Conservation (phyloP, 2,329 filamentous ascomycete genomes). For the Aspergillus sp. region DNA sequence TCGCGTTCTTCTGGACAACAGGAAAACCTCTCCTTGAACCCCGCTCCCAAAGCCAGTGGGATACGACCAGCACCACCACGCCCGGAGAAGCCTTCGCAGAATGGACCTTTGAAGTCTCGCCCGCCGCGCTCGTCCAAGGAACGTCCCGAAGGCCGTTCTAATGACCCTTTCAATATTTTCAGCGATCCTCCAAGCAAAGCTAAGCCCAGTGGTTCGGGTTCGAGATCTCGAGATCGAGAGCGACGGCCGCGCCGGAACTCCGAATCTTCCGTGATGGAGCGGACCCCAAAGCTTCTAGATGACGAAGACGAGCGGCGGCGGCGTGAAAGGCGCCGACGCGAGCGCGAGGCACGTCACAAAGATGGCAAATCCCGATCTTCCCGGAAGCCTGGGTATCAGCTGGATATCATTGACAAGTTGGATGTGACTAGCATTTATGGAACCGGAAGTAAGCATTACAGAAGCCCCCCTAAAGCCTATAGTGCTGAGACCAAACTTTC, state of each 20-base stretch:
- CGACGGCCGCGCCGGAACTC: constrained; percentile 63
- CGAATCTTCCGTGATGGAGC: constrained; percentile 65
- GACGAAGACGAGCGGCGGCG: constrained; percentile 57
- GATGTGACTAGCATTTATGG: constrained; percentile 97
- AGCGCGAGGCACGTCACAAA: constrained; percentile 51
- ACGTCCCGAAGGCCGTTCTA: constrained; percentile 30
- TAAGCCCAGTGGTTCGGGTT: constrained; percentile 29
- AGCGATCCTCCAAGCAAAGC: constrained; percentile 43
- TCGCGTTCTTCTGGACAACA: constrained; percentile 17
- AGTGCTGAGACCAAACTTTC: background rate
- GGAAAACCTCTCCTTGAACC: constrained; percentile 47
- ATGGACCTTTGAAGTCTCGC: constrained; percentile 32
- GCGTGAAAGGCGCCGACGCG: constrained; percentile 53
- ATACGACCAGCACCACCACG: constrained; percentile 40
- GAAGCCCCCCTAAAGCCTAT: constrained; percentile 5
- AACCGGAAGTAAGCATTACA: constrained; percentile 71
- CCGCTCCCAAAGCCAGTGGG: constrained; percentile 40
- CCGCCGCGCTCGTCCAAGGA: constrained; percentile 30
- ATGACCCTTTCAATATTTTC: constrained; percentile 54
- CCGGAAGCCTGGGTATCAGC: constrained; percentile 45
- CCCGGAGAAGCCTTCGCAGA: constrained; percentile 36
- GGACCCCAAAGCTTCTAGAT: constrained; percentile 52
- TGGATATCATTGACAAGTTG: constrained; percentile 95
- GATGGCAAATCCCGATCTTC: constrained; percentile 45
- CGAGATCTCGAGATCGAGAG: constrained; percentile 38